These are phyloP conservation scores for Rhodotorula graminis DNA, from an alignment of 768 basidiomycete genomes.

Conservation along the genomic window DNA sequence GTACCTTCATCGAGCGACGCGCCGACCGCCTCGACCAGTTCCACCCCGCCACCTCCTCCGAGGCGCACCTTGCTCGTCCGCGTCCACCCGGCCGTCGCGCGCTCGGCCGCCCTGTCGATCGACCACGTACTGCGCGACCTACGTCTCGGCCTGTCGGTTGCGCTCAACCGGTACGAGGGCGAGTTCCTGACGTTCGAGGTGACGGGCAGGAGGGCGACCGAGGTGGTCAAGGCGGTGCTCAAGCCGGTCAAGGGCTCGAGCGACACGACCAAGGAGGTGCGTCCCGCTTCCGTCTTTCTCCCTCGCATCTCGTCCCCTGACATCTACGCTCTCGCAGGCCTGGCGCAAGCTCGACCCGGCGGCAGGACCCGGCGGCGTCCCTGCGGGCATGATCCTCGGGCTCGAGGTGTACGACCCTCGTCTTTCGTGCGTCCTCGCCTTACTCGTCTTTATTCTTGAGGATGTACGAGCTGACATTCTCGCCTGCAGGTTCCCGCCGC, in stretches of 20 bases:
- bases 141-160: constrained; percentile 59
- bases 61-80: constrained; percentile 61
- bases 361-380: constrained; percentile 63
- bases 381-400: constrained; percentile 71
- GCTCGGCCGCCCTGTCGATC: constrained; percentile 11
- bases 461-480: neutral
- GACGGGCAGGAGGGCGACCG: constrained; percentile 76
- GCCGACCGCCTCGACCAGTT: neutral
- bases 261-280: constrained; percentile 8
- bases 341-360: constrained; percentile 63
- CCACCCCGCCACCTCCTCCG: neutral
- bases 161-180: constrained; percentile 31
- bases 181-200: constrained; percentile 63
- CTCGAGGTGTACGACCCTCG: constrained; percentile 80
- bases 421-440: constrained; percentile 58
- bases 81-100: constrained; percentile 64
- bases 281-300: neutral
- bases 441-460: neutral
- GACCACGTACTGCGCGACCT: neutral
- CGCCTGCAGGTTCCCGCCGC: constrained; percentile 69
- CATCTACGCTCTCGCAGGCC: constrained; percentile 53
- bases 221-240: constrained; percentile 55
- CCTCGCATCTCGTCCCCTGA: neutral
- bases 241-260: constrained; percentile 43
- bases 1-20: neutral